Evolutionary conservation across 805 yeast species (phyloP).

Genomic region (Starmerella khaoyaiensis): DNA sequence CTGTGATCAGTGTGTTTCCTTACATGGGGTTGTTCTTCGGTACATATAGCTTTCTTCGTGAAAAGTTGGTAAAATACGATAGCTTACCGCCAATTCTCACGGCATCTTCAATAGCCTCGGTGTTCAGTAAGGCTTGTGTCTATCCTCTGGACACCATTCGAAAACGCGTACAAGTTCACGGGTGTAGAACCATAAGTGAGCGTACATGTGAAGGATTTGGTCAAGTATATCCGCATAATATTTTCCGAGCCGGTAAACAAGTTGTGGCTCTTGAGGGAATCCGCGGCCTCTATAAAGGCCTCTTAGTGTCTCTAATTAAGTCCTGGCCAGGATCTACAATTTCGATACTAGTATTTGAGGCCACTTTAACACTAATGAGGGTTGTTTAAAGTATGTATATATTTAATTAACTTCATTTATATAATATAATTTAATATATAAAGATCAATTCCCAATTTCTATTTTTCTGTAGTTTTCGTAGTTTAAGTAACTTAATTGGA

Average conservation of each 20-base stretch:
- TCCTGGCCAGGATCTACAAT: constrained; percentile 61
- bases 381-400: background rate
- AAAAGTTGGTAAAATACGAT: constrained; percentile 3
- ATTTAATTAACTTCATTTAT: background rate
- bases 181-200: constrained; percentile 18
- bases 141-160: constrained; percentile 82
- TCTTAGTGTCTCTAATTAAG: constrained; percentile 55
- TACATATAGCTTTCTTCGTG: constrained; percentile 19
- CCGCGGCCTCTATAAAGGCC: constrained; percentile 61
- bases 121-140: constrained; percentile 53
- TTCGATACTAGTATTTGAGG: constrained; percentile 54
- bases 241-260: constrained; percentile 24
- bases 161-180: constrained; percentile 58
- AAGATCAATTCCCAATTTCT: too few relatives aligned
- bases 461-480: too few relatives aligned
- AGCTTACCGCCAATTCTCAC: constrained; percentile 21
- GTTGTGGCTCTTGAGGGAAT: constrained; percentile 48
- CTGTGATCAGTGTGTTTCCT: constrained; percentile 51
- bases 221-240: constrained; percentile 20
- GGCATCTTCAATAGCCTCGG: constrained; percentile 68
- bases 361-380: constrained; percentile 22
- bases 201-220: constrained; percentile 16
- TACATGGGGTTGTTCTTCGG: constrained; percentile 55
- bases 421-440: too few relatives aligned
- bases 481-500: too few relatives aligned